Conservation (phyloP, 208 protist genomes). For the Leishmania braziliensis region DNA sequence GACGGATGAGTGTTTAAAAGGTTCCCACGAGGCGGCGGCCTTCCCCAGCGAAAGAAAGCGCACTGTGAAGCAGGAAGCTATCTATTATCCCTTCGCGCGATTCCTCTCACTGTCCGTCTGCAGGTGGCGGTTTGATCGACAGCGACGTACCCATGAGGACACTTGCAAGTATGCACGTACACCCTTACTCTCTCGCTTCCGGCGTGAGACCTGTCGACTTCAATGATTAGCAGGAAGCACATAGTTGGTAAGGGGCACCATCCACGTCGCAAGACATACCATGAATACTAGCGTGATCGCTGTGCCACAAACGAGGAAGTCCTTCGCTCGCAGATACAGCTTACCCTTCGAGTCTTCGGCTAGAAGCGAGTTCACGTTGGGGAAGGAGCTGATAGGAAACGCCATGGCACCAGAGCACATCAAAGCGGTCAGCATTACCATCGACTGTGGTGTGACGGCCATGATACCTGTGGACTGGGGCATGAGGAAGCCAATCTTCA, state of each 20-base stretch:
- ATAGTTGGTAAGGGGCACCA: constrained; percentile 82
- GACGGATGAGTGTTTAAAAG: background rate
- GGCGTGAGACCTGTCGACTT: background rate
- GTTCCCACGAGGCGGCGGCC: background rate
- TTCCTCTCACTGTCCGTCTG: background rate
- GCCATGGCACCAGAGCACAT: constrained; percentile 94
- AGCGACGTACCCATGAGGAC: background rate
- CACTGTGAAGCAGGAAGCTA: background rate
- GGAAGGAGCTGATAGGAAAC: constrained; percentile 95
- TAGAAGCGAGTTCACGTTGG: constrained; percentile 93
- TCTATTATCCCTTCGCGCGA: background rate
- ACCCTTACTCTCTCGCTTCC: too few species aligned
- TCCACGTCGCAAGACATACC: constrained; percentile 78
- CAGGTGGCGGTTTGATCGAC: background rate
- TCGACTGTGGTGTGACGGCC: constrained; percentile 66
- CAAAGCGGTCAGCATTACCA: constrained; percentile 84
- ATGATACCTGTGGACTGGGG: constrained; percentile 54
- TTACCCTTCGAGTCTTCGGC: constrained; percentile 85
- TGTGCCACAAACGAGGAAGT: constrained; percentile 88
- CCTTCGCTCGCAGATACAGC: constrained; percentile 87
- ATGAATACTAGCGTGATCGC: constrained; percentile 72
- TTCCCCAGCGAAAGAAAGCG: background rate
- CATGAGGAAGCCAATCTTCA: constrained; percentile 87
- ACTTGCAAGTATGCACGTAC: background rate
- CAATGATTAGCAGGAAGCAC: constrained; percentile 36